phyloP scores from a whole-genome alignment of 441 rosid genomes.

The Isatis lusitanica region DNA sequence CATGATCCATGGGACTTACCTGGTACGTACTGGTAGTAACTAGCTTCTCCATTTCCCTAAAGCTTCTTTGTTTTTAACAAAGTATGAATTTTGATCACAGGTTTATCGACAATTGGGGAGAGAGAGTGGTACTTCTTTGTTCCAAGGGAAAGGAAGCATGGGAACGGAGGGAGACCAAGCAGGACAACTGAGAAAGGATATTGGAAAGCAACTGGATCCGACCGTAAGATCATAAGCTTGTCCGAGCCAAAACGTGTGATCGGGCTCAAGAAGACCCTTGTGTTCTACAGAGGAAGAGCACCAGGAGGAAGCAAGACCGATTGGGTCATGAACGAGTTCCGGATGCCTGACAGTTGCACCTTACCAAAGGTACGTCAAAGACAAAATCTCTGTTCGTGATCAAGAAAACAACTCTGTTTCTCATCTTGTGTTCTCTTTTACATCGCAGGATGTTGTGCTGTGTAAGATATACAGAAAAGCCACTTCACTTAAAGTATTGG shows the following conservation, averaged over 20 bases:
- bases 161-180: constrained; percentile 84
- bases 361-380: constrained; percentile 56
- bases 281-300: constrained; percentile 89
- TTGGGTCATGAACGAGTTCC: constrained; percentile 97
- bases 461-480: constrained; percentile 95
- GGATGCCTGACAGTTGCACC: constrained; percentile 70
- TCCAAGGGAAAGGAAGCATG: constrained; percentile 90
- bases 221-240: constrained; percentile 67
- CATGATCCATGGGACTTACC: constrained; percentile 89
- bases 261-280: constrained; percentile 88
- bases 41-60: background rate
- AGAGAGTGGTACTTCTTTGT: constrained; percentile 97
- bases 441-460: constrained; percentile 74
- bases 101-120: constrained; percentile 74
- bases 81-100: constrained; percentile 35
- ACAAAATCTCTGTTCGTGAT: background rate
- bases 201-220: constrained; percentile 98
- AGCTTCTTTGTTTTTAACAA: background rate
- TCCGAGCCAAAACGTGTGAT: constrained; percentile 68
- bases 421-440: background rate
- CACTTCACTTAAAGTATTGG: constrained; percentile 79
- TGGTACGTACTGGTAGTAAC: constrained; percentile 40
- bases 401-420: background rate
- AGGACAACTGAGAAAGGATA: constrained; percentile 83
- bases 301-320: constrained; percentile 85